Evolutionary conservation across 2,329 filamentous ascomycete species (phyloP).

Genomic region (Stachybotrys chartarum): DNA sequence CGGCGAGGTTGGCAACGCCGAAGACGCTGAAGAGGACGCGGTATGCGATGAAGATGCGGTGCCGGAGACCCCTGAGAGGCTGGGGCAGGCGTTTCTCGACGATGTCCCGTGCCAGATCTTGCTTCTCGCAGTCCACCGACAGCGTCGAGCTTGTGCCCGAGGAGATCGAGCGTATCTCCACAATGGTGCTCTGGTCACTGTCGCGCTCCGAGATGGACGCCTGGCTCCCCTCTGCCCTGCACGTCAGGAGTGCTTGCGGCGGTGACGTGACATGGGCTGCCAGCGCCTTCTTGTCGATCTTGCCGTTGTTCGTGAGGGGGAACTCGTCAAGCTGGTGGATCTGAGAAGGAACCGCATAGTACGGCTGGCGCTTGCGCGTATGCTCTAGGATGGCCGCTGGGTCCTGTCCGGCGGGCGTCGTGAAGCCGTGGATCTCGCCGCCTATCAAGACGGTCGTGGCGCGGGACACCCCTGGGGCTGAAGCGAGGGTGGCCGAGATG

Average conservation of each 20-base stretch:
- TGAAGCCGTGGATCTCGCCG: constrained; percentile 43
- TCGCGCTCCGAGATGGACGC: constrained; percentile 1
- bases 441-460: constrained; percentile 41
- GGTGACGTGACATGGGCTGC: constrained; percentile 19
- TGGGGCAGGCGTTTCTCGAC: constrained; percentile 33
- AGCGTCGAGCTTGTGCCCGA: constrained; percentile 21
- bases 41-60: constrained; percentile 45
- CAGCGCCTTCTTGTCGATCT: constrained; percentile 45
- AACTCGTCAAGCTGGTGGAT: constrained; percentile 35
- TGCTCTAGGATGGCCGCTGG: constrained; percentile 29
- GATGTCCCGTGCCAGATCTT: constrained; percentile 21
- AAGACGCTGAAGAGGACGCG: constrained; percentile 48
- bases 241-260: not conserved
- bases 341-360: constrained; percentile 45
- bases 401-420: constrained; percentile 27
- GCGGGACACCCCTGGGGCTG: constrained; percentile 36
- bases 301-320: constrained; percentile 47
- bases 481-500: constrained; percentile 41
- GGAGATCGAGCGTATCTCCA: constrained; percentile 21
- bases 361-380: constrained; percentile 38
- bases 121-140: constrained; percentile 17
- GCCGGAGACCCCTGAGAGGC: constrained; percentile 30
- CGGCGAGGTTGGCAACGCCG: constrained; percentile 41
- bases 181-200: constrained; percentile 12
- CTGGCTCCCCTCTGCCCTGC: not conserved